Evolutionary conservation across 306 rosid species (phyloP).

Genomic region (Carpinus fangiana): DNA sequence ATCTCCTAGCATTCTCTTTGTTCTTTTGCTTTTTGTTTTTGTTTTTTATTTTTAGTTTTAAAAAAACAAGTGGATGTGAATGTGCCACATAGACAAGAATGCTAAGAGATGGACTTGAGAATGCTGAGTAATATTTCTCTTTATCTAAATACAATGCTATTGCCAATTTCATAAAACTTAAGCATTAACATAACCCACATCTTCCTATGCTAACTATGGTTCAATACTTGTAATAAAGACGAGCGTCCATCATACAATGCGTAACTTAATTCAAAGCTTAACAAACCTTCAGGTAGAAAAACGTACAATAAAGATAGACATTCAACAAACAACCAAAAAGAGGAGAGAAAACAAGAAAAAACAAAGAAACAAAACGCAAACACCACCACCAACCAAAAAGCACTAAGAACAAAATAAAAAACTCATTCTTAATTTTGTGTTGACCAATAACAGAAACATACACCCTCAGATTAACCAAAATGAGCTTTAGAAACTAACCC

Average conservation of each 20-base stretch:
- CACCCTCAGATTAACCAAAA: constrained; percentile 18
- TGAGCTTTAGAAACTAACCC: background rate
- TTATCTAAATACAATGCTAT: background rate
- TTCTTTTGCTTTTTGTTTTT: no score
- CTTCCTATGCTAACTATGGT: background rate
- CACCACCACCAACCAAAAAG: background rate
- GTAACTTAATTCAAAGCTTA: background rate
- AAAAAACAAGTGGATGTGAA: no score
- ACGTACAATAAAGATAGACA: background rate
- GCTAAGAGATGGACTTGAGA: no score
- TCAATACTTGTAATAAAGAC: background rate
- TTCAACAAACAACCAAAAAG: background rate
- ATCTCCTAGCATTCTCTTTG: no score
- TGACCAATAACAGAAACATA: constrained; percentile 7
- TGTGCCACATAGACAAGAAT: no score
- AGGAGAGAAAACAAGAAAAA: background rate
- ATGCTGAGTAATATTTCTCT: no score
- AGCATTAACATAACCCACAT: background rate
- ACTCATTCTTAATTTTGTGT: background rate
- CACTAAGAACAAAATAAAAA: background rate
- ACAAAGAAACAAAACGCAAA: background rate
- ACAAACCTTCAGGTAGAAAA: background rate
- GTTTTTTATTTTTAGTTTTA: no score
- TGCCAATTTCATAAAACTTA: background rate
- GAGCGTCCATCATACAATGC: background rate